phyloP scores from a whole-genome alignment of 2,329 filamentous ascomycete genomes.

The Clathrospora elynae region DNA sequence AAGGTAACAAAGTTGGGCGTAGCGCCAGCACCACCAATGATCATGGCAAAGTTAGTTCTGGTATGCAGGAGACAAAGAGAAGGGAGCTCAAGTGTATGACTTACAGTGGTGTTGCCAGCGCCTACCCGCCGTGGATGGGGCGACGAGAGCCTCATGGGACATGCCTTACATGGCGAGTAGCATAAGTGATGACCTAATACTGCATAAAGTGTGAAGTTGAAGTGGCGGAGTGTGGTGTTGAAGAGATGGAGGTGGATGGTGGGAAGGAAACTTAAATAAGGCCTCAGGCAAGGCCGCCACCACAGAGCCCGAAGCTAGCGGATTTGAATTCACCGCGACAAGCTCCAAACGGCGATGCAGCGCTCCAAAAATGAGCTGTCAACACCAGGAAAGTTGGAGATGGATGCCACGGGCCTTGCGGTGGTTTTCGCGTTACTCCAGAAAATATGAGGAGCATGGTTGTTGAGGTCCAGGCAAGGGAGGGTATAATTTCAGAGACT shows the following conservation, averaged over 20 bases:
- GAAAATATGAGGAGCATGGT: neutral
- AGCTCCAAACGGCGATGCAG: conserved; percentile 2
- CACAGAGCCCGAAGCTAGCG: neutral
- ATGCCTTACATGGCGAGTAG: too few relatives aligned
- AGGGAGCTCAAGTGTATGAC: too few relatives aligned
- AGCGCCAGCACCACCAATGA: too few relatives aligned
- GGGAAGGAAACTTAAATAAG: conserved; percentile 7
- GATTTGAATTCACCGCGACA: conserved; percentile 9
- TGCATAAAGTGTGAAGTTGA: too few relatives aligned
- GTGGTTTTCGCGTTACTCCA: conserved; percentile 1
- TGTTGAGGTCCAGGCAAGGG: neutral
- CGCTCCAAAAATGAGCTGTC: conserved; percentile 5
- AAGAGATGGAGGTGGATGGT: conserved; percentile 9
- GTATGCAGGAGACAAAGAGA: too few relatives aligned
- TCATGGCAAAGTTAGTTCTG: too few relatives aligned
- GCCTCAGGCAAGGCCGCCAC: conserved; percentile 6
- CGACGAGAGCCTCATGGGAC: too few relatives aligned
- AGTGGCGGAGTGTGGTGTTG: conserved; percentile 9
- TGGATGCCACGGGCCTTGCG: conserved; percentile 4
- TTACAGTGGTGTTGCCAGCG: too few relatives aligned
- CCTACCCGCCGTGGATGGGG: too few relatives aligned
- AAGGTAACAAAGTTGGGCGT: too few relatives aligned
- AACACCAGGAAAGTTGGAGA: conserved; percentile 12
- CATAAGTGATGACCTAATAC: too few relatives aligned
- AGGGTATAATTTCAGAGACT: neutral